A percentile compares a stretch with the other conserved stretches of the same genome.
phyloP scores from a whole-genome alignment of 192 early-diverging fungal species.

The Coemansia sp. region DNA sequence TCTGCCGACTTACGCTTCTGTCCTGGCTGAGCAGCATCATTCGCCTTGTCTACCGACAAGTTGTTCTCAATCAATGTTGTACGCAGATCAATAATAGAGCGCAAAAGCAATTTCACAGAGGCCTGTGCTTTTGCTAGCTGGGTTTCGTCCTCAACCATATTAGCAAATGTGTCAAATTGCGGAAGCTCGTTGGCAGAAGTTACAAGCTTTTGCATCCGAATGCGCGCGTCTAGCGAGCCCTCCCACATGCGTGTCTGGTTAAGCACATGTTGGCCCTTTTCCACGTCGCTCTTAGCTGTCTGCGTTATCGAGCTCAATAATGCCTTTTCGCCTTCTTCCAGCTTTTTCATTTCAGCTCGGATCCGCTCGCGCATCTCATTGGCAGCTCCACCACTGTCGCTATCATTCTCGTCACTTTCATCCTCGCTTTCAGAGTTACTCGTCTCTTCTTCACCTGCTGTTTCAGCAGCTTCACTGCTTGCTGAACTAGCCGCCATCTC shows the following conservation, averaged over 20 bases:
- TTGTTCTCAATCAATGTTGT: constrained; percentile 29
- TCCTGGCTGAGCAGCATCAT: constrained; percentile 5
- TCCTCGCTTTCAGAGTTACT: constrained; percentile 18
- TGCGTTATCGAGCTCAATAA: constrained; percentile 75
- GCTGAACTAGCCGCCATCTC: constrained; percentile 15
- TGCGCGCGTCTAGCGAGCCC: constrained; percentile 76
- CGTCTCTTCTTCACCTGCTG: constrained; percentile 29
- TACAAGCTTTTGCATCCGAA: constrained; percentile 79
- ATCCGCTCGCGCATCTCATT: constrained; percentile 40
- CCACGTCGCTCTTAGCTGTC: constrained; percentile 72
- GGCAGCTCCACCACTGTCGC: constrained; percentile 22
- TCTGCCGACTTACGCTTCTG: constrained; percentile 22
- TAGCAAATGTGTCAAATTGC: constrained; percentile 34
- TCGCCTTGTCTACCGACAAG: constrained; percentile 14
- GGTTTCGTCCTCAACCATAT: constrained; percentile 14
- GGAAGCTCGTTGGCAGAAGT: constrained; percentile 79
- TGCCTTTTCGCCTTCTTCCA: constrained; percentile 81
- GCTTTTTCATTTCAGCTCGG: constrained; percentile 63
- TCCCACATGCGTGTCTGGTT: constrained; percentile 87
- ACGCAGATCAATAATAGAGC: constrained; percentile 33
- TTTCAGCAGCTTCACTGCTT: constrained; percentile 11
- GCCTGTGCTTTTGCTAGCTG: constrained; percentile 17
- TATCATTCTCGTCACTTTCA: constrained; percentile 26
- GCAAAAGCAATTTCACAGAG: constrained; percentile 25
- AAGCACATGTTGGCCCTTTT: constrained; percentile 89